phyloP scores from a whole-genome alignment of 371 early-diverging fungal species.

The Neoconidiobolus thromboides region DNA sequence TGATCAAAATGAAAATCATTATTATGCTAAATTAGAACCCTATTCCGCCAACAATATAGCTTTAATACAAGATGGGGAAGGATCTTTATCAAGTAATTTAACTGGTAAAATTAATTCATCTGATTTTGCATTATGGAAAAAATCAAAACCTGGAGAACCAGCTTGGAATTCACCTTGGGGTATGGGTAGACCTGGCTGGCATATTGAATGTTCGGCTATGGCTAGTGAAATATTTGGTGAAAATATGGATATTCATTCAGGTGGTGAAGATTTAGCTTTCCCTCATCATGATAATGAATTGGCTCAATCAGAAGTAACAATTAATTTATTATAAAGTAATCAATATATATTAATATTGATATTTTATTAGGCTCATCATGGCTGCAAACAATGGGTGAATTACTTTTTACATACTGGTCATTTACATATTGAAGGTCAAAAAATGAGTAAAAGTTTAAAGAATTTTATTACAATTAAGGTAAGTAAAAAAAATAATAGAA shows the following conservation, averaged over 20 bases:
- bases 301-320: constrained; percentile 76
- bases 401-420: constrained; percentile 99
- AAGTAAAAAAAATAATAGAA: constrained; percentile 28
- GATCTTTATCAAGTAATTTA: constrained; percentile 50
- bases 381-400: constrained; percentile 91
- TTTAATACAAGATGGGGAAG: constrained; percentile 82
- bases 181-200: constrained; percentile 97
- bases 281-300: constrained; percentile 99
- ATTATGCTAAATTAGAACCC: constrained; percentile 87
- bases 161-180: constrained; percentile 94
- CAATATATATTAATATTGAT: background rate
- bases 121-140: constrained; percentile 99
- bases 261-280: constrained; percentile 97
- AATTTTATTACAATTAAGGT: constrained; percentile 92
- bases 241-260: constrained; percentile 94
- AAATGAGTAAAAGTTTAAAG: constrained; percentile 99
- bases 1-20: constrained; percentile 54
- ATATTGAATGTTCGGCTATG: constrained; percentile 99
- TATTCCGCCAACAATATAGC: constrained; percentile 63
- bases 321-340: constrained; percentile 11
- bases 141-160: constrained; percentile 93
- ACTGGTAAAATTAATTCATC: constrained; percentile 52
- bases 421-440: constrained; percentile 93
- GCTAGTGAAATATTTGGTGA: constrained; percentile 83
- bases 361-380: constrained; percentile 45